A percentile compares a stretch with the other conserved stretches of the same genome.
Conservation (phyloP, 192 early-diverging fungal genomes). For the Oehlia diaphana region DNA sequence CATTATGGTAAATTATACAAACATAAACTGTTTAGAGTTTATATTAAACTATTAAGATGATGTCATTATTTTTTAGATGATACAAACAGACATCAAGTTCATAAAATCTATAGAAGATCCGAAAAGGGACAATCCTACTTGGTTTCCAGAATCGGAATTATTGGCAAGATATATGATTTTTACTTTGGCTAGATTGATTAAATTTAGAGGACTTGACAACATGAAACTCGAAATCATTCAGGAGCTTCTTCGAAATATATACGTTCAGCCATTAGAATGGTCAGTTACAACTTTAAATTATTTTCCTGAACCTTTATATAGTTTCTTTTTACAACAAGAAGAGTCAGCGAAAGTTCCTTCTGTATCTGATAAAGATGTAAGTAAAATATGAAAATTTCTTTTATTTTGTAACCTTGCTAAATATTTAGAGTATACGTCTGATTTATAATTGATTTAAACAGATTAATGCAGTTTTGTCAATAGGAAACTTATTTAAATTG, state of each 20-base stretch:
- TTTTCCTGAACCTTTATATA: slow-evolving; percentile 52
- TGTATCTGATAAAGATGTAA: slow-evolving; percentile 11
- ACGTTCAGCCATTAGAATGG: slow-evolving; percentile 54
- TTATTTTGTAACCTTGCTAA: background rate
- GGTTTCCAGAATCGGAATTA: slow-evolving; percentile 65
- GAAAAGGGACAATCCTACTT: slow-evolving; percentile 52
- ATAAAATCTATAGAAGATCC: slow-evolving; percentile 54
- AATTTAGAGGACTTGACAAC: slow-evolving; percentile 53
- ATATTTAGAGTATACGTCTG: background rate
- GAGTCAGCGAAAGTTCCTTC: slow-evolving; percentile 24
- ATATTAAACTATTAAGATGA: slow-evolving; percentile 3
- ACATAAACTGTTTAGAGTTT: background rate
- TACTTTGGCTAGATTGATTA: slow-evolving; percentile 54
- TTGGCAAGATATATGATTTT: slow-evolving; percentile 54
- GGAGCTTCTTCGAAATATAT: slow-evolving; percentile 48
- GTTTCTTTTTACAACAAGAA: slow-evolving; percentile 40
- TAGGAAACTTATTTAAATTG: slow-evolving; percentile 10
- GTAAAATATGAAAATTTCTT: background rate
- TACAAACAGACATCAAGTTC: slow-evolving; percentile 51
- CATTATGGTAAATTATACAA: slow-evolving; percentile 44
- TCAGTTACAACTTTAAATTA: slow-evolving; percentile 50
- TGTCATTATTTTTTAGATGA: slow-evolving; percentile 32
- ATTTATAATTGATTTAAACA: background rate
- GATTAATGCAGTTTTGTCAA: slow-evolving; percentile 4
- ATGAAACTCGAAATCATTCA: slow-evolving; percentile 49